Evolutionary conservation across 495 filamentous ascomycete species (phyloP).

Genomic region (Daldinia bambusicola): DNA sequence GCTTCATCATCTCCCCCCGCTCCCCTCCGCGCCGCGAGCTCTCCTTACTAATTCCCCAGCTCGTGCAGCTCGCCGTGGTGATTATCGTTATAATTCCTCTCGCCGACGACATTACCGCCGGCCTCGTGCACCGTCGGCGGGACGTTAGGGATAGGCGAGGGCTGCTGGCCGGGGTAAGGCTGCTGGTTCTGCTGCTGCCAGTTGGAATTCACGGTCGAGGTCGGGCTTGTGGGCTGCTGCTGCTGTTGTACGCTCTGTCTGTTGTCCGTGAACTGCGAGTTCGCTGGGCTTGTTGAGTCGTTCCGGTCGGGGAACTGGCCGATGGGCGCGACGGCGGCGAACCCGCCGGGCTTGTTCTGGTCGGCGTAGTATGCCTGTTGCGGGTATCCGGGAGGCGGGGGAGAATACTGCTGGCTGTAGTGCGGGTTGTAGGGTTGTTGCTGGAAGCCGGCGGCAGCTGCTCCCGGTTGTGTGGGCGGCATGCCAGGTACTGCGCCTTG

Average conservation of each 20-base stretch:
- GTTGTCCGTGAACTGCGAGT: conserved; percentile 42
- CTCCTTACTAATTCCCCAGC: conserved; percentile 24
- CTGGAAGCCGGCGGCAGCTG: neutral
- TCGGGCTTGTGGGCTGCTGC: conserved; percentile 41
- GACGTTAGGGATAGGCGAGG: conserved; percentile 22
- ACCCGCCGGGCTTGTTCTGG: conserved; percentile 40
- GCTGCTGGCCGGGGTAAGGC: conserved; percentile 15
- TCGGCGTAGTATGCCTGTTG: conserved; percentile 40
- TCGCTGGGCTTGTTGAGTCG: conserved; percentile 45
- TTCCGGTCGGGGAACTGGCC: conserved; percentile 38
- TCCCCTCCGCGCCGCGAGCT: neutral
- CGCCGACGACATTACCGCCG: conserved; percentile 46
- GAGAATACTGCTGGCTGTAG: conserved; percentile 41
- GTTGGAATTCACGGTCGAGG: conserved; percentile 38
- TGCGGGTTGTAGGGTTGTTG: conserved; percentile 24
- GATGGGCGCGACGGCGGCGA: conserved; percentile 26
- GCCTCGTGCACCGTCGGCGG: conserved; percentile 48
- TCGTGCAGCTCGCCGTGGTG: conserved; percentile 49
- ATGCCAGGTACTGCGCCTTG: conserved; percentile 9
- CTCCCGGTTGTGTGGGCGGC: neutral
- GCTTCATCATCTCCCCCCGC: neutral
- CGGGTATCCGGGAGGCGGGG: conserved; percentile 19
- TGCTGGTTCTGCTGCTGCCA: conserved; percentile 35
- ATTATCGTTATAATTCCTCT: conserved; percentile 43
- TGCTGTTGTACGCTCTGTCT: conserved; percentile 37